A percentile compares a stretch with the other conserved stretches of the same genome.
phyloP scores from a whole-genome alignment of 352 stramenopile genomes.

The Halophytophthora polymorphica region DNA sequence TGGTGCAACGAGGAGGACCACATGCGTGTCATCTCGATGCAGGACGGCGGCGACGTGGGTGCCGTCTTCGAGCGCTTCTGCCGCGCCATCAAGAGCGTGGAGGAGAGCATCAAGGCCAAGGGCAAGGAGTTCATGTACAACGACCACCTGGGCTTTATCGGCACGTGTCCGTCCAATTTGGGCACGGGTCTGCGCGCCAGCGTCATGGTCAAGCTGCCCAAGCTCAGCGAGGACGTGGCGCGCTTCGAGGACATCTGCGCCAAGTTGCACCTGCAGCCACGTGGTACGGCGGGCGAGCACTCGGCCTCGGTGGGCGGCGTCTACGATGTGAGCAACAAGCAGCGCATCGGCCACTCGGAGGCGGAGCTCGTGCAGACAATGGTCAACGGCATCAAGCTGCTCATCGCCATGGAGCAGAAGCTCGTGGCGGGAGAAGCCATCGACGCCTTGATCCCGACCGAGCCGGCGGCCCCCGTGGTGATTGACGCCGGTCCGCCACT shows the following conservation, averaged over 20 bases:
- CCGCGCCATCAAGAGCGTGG: slow-evolving; percentile 72
- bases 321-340: slow-evolving; percentile 88
- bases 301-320: slow-evolving; percentile 85
- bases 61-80: slow-evolving; percentile 77
- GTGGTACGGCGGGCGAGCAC: slow-evolving; percentile 80
- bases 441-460: slow-evolving; percentile 67
- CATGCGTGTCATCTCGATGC: slow-evolving; percentile 84
- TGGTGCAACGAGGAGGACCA: slow-evolving; percentile 88
- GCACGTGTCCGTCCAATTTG: slow-evolving; percentile 87
- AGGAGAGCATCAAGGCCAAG: slow-evolving; percentile 66
- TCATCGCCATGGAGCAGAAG: slow-evolving; percentile 89
- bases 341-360: slow-evolving; percentile 88
- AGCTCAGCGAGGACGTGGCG: slow-evolving; percentile 77
- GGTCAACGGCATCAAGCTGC: slow-evolving; percentile 82
- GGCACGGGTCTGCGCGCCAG: slow-evolving; percentile 85
- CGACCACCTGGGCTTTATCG: slow-evolving; percentile 83
- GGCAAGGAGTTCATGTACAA: slow-evolving; percentile 76
- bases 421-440: slow-evolving; percentile 62
- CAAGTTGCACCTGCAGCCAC: slow-evolving; percentile 74
- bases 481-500: slow-evolving; percentile 57
- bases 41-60: slow-evolving; percentile 71
- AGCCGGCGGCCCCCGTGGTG: slow-evolving; percentile 39
- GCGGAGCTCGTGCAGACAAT: slow-evolving; percentile 88
- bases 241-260: slow-evolving; percentile 82
- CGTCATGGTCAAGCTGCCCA: slow-evolving; percentile 89